Base-by-base conservation (phyloP, 2,329 filamentous ascomycete genomes). In the Talaromyces sp. region DNA sequence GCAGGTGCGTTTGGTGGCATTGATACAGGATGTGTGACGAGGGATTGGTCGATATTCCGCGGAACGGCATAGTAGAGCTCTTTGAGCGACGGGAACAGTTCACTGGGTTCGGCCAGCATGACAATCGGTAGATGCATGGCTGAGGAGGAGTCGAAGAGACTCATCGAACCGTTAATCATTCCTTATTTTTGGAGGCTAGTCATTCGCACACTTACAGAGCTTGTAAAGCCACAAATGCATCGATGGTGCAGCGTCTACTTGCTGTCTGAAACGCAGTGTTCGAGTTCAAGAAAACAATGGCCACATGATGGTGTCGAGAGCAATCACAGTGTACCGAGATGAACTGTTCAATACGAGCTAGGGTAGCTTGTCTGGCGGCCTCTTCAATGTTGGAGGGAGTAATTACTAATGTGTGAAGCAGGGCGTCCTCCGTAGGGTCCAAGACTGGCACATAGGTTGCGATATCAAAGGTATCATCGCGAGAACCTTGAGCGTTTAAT, bases 1-100 rank as follows among this genome's bases (percentile, higher is more conserved):
- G 63, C 31, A 3, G 11, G 14, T 23, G 42, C 21, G 25, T 28
- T 21, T 48, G 23, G 25, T n/a, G 42, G 6, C 6, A 11, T 16
- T 37, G 23, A 40, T 11, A 14, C n/a, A 18, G 18, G 1, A 18
- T 59, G 33, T n/a, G 66, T 42, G 14, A 56, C 44, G 33, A 16
- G 48, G 12, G 58, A 54, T 4, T 46, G 33, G 28, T 37, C 23
- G 9, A 65, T 66, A 7, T 72, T 68, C 5, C 75, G 64, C 2
- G 71, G 68, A 33, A 81, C 66, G 61, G 74, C 76, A 66, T 76
- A 71, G 21, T 77, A 75, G 42, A 72, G 70, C 33, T 67, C 65
- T 28, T 70, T 60, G 12, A 74, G 46, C 16, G 64, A 65, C 9
- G 66, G 2, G 11, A 72, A 35, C 16, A 73, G 60, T 8, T 63